A percentile compares a stretch with the other conserved stretches of the same genome.
These are phyloP conservation scores for Cladosporium sp. DNA, from an alignment of 2,329 filamentous ascomycete genomes.

Conservation along the genomic window DNA sequence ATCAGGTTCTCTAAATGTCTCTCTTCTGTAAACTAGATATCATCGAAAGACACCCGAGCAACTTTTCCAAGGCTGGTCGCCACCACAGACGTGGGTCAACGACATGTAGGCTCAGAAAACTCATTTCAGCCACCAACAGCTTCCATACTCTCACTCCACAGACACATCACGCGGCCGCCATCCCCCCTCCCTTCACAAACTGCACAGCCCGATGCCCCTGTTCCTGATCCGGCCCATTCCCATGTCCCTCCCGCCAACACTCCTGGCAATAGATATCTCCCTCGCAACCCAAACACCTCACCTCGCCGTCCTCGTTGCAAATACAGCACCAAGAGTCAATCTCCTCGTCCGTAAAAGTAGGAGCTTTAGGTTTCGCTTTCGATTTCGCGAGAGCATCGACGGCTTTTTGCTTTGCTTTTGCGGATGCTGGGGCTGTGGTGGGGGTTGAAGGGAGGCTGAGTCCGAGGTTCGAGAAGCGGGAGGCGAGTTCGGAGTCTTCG, in stretches of 20 bases:
- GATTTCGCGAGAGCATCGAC: conserved; percentile 26
- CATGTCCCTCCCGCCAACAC: conserved; percentile 83
- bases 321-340: conserved; percentile 78
- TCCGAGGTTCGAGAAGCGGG: conserved; percentile 48
- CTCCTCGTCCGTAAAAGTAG: conserved; percentile 66
- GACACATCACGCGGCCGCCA: not conserved
- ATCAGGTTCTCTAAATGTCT: not conserved
- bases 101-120: not conserved
- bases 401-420: conserved; percentile 32
- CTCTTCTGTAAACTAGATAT: not conserved
- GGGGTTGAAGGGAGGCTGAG: conserved; percentile 52
- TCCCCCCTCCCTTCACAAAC: conserved; percentile 22
- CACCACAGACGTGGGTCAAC: not conserved
- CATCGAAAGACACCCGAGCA: not conserved
- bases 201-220: conserved; percentile 65
- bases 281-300: conserved; percentile 72
- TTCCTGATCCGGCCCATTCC: conserved; percentile 70
- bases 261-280: conserved; percentile 71
- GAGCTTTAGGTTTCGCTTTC: conserved; percentile 38
- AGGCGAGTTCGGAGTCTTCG: conserved; percentile 49
- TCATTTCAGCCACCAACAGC: no score
- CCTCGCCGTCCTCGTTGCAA: conserved; percentile 74
- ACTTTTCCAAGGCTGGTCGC: not conserved
- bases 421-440: conserved; percentile 43
- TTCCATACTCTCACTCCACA: no score